phyloP scores from a whole-genome alignment of 306 rosid species.

The Dryas alaskensis region DNA sequence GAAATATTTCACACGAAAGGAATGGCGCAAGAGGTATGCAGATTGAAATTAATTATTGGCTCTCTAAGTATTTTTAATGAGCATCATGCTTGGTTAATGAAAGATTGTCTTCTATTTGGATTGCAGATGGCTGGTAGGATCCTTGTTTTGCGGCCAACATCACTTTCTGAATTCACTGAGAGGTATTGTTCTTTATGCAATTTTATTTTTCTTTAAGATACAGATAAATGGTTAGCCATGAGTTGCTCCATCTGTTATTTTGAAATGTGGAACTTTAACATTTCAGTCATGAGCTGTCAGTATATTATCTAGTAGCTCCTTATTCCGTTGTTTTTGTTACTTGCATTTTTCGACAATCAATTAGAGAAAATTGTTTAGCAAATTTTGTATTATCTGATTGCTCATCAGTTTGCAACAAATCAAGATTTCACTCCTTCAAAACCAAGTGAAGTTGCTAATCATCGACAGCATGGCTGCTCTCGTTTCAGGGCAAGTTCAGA shows the following conservation, averaged over 20 bases:
- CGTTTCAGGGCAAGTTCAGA: conserved; percentile 59
- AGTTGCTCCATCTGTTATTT: background rate
- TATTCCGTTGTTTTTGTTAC: no score
- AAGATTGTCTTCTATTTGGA: conserved; percentile 19
- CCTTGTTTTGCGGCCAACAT: conserved; percentile 67
- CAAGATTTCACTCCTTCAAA: conserved; percentile 68
- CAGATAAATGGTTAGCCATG: background rate
- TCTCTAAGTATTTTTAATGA: background rate
- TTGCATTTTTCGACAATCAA: no score
- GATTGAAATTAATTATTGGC: conserved; percentile 1
- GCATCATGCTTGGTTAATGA: conserved; percentile 3
- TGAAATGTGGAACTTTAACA: no score
- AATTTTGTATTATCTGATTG: no score
- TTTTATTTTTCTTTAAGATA: background rate
- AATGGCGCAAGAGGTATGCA: conserved; percentile 78
- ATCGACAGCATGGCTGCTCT: conserved; percentile 95
- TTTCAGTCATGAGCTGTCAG: no score
- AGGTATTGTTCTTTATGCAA: conserved; percentile 43
- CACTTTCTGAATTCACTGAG: conserved; percentile 80
- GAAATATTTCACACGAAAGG: conserved; percentile 74
- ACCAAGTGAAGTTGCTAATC: conserved; percentile 76
- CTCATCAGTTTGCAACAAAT: conserved; percentile 66
- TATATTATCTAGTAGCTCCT: no score
- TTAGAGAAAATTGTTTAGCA: no score
- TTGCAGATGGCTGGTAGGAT: conserved; percentile 90